These are phyloP conservation scores for Brettanomyces anomalus DNA, from an alignment of 805 yeast species.

Conservation along the genomic window DNA sequence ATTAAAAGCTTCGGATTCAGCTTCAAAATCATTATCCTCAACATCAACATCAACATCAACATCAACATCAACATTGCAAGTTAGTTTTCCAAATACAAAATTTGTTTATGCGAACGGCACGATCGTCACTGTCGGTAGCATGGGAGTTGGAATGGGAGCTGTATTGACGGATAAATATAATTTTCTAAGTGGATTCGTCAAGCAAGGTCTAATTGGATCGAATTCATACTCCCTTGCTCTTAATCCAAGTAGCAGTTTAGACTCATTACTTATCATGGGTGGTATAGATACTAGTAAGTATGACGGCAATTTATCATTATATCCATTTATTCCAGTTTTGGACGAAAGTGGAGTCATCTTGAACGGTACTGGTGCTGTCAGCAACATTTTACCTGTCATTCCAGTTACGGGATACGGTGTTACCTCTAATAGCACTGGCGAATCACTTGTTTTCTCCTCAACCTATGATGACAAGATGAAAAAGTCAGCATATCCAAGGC, in stretches of 20 bases:
- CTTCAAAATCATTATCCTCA: neutral
- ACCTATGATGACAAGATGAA: slow-evolving; percentile 33
- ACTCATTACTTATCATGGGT: slow-evolving; percentile 43
- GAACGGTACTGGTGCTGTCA: slow-evolving; percentile 8
- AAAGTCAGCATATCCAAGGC: slow-evolving; percentile 30
- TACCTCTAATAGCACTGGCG: slow-evolving; percentile 20
- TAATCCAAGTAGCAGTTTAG: slow-evolving; percentile 15
- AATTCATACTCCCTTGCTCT: slow-evolving; percentile 38
- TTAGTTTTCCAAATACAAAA: slow-evolving; percentile 2
- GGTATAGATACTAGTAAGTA: slow-evolving; percentile 41
- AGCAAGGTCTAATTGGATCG: slow-evolving; percentile 24
- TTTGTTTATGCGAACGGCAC: slow-evolving; percentile 33
- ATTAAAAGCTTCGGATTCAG: neutral
- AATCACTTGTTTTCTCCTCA: slow-evolving; percentile 19
- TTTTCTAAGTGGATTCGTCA: slow-evolving; percentile 27
- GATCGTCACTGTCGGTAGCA: slow-evolving; percentile 30
- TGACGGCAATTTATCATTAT: slow-evolving; percentile 38
- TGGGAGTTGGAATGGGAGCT: slow-evolving; percentile 34
- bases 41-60: slow-evolving; percentile 6
- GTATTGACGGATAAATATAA: slow-evolving; percentile 10
- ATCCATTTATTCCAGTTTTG: slow-evolving; percentile 37
- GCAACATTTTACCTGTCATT: slow-evolving; percentile 29
- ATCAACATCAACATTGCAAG: neutral
- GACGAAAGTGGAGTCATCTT: slow-evolving; percentile 11
- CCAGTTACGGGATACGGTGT: slow-evolving; percentile 39